A percentile compares a stretch with the other conserved stretches of the same genome.
Evolutionary conservation across 257 asterid species (phyloP).

Genomic region (Solanum etuberosum): DNA sequence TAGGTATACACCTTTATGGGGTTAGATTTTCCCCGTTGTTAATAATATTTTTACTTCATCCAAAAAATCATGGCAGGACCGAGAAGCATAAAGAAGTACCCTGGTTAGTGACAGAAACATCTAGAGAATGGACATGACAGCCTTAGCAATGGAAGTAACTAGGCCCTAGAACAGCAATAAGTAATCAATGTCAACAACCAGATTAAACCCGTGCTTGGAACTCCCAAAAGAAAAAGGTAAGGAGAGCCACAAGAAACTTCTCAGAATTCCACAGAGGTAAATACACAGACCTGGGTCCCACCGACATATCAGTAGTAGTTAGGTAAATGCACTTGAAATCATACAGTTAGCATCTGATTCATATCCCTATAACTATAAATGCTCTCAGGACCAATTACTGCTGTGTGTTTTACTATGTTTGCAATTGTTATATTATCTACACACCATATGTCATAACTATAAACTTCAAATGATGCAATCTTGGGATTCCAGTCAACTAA

Average conservation of each 20-base stretch:
- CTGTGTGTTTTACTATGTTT: not conserved
- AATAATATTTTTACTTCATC: not conserved
- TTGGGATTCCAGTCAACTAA: not conserved
- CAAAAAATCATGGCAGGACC: not conserved
- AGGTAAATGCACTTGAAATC: not conserved
- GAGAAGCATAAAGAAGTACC: not conserved
- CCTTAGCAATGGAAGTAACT: not conserved
- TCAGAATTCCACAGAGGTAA: not conserved
- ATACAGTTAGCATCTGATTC: not conserved
- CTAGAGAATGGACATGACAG: not conserved
- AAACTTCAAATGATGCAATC: not conserved
- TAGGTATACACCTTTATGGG: not conserved
- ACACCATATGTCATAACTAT: not conserved
- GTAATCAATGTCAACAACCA: not conserved
- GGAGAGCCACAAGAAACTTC: not conserved
- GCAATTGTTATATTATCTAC: not conserved
- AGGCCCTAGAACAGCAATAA: not conserved
- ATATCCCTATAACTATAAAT: not conserved
- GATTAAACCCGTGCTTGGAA: not conserved
- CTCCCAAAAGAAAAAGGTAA: not conserved
- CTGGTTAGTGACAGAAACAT: not conserved
- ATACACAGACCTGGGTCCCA: not conserved
- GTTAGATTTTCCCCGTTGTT: not conserved
- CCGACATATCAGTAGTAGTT: not conserved
- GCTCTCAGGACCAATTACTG: not conserved